phyloP scores from a whole-genome alignment of 352 stramenopile species.

The Phytophthora syringae region DNA sequence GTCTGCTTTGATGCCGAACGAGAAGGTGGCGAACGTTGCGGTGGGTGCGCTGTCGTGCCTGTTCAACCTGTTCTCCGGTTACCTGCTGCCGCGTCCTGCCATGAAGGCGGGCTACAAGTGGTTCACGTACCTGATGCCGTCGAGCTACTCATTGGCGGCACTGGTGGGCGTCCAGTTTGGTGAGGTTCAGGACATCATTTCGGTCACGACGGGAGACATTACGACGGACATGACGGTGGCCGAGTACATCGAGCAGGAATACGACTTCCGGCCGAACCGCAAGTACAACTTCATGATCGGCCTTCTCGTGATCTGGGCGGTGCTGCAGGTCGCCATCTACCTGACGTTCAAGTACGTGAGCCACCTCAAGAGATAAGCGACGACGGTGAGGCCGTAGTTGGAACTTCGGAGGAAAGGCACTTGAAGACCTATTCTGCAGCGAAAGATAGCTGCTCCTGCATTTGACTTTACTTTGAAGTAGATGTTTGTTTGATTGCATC shows the following conservation, averaged over 20 bases:
- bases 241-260: slow-evolving; percentile 36
- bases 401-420: slow-evolving; percentile 6
- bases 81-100: slow-evolving; percentile 48
- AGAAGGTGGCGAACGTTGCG: slow-evolving; percentile 75
- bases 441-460: slow-evolving; percentile 25
- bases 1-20: slow-evolving; percentile 68
- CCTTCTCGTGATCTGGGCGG: slow-evolving; percentile 52
- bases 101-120: slow-evolving; percentile 70
- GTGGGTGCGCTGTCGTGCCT: slow-evolving; percentile 66
- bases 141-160: slow-evolving; percentile 53
- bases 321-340: slow-evolving; percentile 55
- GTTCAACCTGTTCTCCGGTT: slow-evolving; percentile 70
- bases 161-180: slow-evolving; percentile 44
- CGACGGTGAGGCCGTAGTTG: slow-evolving; percentile 8
- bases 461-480: slow-evolving; percentile 13
- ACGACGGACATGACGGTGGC: slow-evolving; percentile 30
- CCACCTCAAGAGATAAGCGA: slow-evolving; percentile 51
- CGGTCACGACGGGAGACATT: slow-evolving; percentile 1
- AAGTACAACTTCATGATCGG: slow-evolving; percentile 50
- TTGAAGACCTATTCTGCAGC: slow-evolving; percentile 3
- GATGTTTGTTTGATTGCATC: slow-evolving; percentile 11
- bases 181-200: slow-evolving; percentile 35
- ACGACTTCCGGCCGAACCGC: slow-evolving; percentile 48
- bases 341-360: slow-evolving; percentile 70
- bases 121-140: slow-evolving; percentile 69